Evolutionary conservation across 495 filamentous ascomycete genomes (phyloP).

Genomic region (Xylaria intraflava): DNA sequence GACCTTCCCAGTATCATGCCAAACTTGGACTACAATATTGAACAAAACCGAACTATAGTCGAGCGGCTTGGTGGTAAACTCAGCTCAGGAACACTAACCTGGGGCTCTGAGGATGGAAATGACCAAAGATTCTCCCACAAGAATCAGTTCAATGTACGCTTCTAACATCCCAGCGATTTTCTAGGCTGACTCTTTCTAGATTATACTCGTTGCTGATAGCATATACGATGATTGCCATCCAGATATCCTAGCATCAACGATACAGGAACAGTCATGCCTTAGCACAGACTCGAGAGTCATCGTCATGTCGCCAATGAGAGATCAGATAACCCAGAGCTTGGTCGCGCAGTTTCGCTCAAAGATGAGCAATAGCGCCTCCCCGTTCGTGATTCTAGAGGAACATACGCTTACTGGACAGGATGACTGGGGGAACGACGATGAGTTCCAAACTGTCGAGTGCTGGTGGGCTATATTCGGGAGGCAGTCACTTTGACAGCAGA

Average conservation of each 20-base stretch:
- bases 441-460: constrained; percentile 30
- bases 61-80: constrained; percentile 30
- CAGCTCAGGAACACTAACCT: constrained; percentile 33
- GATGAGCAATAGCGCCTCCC: constrained; percentile 18
- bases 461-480: constrained; percentile 43
- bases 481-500: neutral
- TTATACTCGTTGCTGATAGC: constrained; percentile 40
- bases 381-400: constrained; percentile 29
- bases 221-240: constrained; percentile 46
- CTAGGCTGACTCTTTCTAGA: constrained; percentile 19
- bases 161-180: neutral
- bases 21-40: constrained; percentile 36
- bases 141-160: constrained; percentile 35
- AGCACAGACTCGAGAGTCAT: constrained; percentile 32
- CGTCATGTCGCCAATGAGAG: constrained; percentile 41
- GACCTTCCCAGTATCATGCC: constrained; percentile 41
- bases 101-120: constrained; percentile 34
- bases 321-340: constrained; percentile 33
- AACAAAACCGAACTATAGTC: constrained; percentile 29
- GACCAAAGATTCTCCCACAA: constrained; percentile 24
- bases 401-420: constrained; percentile 35
- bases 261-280: constrained; percentile 31
- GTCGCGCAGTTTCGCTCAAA: constrained; percentile 18
- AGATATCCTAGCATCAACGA: constrained; percentile 34
- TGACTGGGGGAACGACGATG: constrained; percentile 40